Conservation (phyloP, 192 early-diverging fungal genomes). For the Coemansia reversa region DNA sequence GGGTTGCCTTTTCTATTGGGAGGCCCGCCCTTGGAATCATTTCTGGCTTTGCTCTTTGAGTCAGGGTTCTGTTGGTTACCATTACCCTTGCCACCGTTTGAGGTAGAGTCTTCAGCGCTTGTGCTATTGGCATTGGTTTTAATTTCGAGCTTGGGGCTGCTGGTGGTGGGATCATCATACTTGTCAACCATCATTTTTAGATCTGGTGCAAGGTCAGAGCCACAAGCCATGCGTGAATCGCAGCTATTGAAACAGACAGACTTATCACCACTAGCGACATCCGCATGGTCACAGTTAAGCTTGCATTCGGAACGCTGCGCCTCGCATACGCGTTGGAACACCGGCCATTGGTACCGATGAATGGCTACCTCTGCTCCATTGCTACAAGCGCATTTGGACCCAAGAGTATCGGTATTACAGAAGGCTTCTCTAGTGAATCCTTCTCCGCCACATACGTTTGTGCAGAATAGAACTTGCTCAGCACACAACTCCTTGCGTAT, state of each 20-base stretch:
- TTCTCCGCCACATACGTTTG: slow-evolving; percentile 53
- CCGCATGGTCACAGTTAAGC: slow-evolving; percentile 32
- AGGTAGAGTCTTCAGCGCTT: not conserved
- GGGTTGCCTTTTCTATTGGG: slow-evolving; percentile 41
- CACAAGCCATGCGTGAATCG: slow-evolving; percentile 41
- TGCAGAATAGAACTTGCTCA: slow-evolving; percentile 54
- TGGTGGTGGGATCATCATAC: slow-evolving; percentile 43
- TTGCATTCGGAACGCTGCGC: slow-evolving; percentile 45
- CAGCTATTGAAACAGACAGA: slow-evolving; percentile 51
- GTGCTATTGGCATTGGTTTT: slow-evolving; percentile 4
- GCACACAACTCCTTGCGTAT: slow-evolving; percentile 54
- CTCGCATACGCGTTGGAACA: slow-evolving; percentile 56
- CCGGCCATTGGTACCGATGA: slow-evolving; percentile 53
- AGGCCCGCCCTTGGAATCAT: slow-evolving; percentile 19
- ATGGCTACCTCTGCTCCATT: slow-evolving; percentile 53
- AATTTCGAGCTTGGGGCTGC: slow-evolving; percentile 36
- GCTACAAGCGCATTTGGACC: slow-evolving; percentile 47
- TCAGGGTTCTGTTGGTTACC: slow-evolving; percentile 1
- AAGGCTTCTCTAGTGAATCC: slow-evolving; percentile 44
- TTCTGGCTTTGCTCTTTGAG: slow-evolving; percentile 27
- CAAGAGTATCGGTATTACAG: slow-evolving; percentile 51
- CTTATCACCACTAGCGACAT: slow-evolving; percentile 25
- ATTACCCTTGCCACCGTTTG: not conserved
- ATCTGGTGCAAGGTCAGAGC: slow-evolving; percentile 33
- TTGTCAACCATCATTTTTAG: slow-evolving; percentile 53